These are phyloP conservation scores for Pythium inflatum DNA, from an alignment of 352 stramenopile species.

Conservation along the genomic window DNA sequence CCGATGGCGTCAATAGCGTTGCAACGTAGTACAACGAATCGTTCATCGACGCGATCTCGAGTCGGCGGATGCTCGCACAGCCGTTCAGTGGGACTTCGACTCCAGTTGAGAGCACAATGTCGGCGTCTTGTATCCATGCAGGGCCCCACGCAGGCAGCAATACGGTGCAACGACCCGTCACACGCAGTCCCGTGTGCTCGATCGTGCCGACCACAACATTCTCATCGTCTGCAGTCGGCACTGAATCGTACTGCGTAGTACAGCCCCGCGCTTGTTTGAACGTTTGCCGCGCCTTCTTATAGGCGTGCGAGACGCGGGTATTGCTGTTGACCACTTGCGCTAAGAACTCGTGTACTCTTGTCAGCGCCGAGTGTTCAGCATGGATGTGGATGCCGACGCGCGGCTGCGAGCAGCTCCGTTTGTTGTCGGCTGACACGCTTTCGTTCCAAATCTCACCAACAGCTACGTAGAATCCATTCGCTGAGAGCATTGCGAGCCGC, in stretches of 20 bases:
- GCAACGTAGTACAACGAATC: too few relatives aligned
- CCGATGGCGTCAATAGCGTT: too few relatives aligned
- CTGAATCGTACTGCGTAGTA: too few relatives aligned
- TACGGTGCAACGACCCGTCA: background rate
- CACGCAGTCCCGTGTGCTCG: background rate
- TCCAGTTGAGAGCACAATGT: background rate
- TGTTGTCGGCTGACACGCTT: background rate
- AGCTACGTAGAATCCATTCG: background rate
- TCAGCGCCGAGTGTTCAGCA: background rate
- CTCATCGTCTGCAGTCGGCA: too few relatives aligned
- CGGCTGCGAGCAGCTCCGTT: background rate
- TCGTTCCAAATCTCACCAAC: background rate
- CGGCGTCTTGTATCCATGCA: background rate
- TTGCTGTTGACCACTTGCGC: background rate
- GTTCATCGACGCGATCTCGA: background rate
- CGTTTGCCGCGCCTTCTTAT: background rate
- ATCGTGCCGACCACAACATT: too few relatives aligned
- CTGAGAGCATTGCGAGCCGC: background rate
- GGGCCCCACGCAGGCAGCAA: background rate
- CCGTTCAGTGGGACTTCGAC: background rate
- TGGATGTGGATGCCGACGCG: background rate
- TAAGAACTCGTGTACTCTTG: background rate
- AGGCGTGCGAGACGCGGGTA: background rate
- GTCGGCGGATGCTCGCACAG: background rate
- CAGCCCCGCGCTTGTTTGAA: too few relatives aligned